These are phyloP conservation scores for Echinochloa phyllopogon DNA, from an alignment of 176 grass and related monocot genomes.

Conservation along the genomic window DNA sequence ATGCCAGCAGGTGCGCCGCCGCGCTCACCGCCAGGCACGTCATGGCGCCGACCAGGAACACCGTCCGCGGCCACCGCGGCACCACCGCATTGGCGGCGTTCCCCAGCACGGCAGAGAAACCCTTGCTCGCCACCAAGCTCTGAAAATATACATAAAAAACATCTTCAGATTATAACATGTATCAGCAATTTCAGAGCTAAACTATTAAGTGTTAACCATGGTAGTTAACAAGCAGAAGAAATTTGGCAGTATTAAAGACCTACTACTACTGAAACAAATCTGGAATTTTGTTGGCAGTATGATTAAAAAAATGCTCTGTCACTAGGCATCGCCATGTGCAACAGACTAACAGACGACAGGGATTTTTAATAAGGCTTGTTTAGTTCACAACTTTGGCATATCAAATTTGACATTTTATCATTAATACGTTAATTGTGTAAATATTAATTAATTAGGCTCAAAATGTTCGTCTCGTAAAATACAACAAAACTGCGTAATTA, in stretches of 20 bases:
- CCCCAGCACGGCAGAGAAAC: background rate
- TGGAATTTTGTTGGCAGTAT: background rate
- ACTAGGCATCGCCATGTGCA: conserved; percentile 3
- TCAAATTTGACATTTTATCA: no score
- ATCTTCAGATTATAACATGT: background rate
- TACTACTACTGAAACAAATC: background rate
- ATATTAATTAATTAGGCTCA: no score
- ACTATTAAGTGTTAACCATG: background rate
- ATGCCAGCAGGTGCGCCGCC: conserved; percentile 82
- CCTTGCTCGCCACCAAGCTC: background rate
- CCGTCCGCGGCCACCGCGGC: conserved; percentile 74
- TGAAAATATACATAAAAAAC: background rate
- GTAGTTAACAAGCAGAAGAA: background rate
- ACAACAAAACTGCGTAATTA: no score
- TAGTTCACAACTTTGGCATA: no score
- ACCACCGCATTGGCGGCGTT: no score
- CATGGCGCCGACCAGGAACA: conserved; percentile 89
- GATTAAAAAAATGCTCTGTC: background rate
- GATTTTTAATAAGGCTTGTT: background rate
- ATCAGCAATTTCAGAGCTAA: no score
- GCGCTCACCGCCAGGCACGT: conserved; percentile 81
- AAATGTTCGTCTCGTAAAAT: no score
- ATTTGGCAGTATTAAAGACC: background rate
- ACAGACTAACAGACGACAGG: conserved; percentile 24
- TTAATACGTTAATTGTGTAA: no score